A percentile compares a stretch with the other conserved stretches of the same genome.
phyloP scores from a whole-genome alignment of 2,329 filamentous ascomycete species.

The Paecilomyces fulvus region DNA sequence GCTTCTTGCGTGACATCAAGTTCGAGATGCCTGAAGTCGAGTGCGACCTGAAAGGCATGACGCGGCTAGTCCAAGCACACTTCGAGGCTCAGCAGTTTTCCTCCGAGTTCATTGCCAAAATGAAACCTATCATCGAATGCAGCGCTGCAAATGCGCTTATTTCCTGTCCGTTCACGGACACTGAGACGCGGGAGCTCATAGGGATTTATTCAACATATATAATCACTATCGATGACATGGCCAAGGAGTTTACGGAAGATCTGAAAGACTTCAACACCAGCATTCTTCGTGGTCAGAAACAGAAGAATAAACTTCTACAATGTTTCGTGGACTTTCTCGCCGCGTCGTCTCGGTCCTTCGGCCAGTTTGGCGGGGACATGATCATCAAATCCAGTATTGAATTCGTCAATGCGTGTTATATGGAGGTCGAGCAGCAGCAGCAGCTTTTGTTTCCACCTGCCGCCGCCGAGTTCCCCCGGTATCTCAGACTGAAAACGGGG shows the following conservation, averaged over 20 bases:
- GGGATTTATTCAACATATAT: conserved; percentile 2
- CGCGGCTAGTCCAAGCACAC: background rate
- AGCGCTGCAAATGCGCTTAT: conserved; percentile 1
- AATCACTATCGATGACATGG: conserved; percentile 2
- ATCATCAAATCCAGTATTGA: conserved; percentile 10
- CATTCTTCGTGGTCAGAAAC: background rate
- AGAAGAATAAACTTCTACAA: background rate
- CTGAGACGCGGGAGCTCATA: background rate
- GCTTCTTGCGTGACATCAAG: background rate
- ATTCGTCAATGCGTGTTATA: conserved; percentile 17
- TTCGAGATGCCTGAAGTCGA: background rate
- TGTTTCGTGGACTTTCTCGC: background rate
- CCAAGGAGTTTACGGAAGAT: background rate
- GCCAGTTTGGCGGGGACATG: background rate
- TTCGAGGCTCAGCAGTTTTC: background rate
- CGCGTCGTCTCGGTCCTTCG: background rate
- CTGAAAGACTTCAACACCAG: background rate
- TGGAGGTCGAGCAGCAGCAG: conserved; percentile 4
- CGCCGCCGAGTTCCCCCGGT: conserved; percentile 5
- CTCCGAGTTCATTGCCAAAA: background rate
- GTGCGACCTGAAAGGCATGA: background rate
- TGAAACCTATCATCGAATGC: background rate
- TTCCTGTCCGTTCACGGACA: background rate
- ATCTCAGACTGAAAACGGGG: conserved; percentile 6
- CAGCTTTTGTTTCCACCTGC: background rate